Evolutionary conservation across 1,284 basidiomycete species (phyloP).

Genomic region (Rhodotorula mucilaginosa): DNA sequence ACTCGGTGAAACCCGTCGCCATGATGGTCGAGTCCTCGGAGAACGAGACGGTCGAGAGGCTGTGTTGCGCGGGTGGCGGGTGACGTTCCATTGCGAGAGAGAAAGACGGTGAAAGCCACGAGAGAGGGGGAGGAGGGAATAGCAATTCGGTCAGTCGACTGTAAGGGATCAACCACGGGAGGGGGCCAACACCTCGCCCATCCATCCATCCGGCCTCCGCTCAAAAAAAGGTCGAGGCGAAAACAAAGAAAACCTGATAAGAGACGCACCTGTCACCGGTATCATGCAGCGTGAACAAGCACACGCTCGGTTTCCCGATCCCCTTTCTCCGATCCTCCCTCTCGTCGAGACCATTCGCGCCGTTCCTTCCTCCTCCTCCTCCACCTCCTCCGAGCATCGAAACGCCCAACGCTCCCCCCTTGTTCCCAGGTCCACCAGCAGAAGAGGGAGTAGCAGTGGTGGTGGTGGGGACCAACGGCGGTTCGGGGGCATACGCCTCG

Average conservation of each 20-base stretch:
- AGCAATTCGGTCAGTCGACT: too few relatives aligned
- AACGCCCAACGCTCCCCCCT: conserved; percentile 2
- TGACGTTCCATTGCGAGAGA: too few relatives aligned
- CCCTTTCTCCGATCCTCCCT: conserved; percentile 18
- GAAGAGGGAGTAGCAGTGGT: too few relatives aligned
- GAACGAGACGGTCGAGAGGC: conserved; percentile 81
- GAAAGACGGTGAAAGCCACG: too few relatives aligned
- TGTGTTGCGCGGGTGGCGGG: conserved; percentile 47
- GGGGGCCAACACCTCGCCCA: neutral
- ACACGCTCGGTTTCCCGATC: conserved; percentile 67
- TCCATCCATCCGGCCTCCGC: conserved; percentile 3
- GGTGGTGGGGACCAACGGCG: neutral
- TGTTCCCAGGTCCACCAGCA: neutral
- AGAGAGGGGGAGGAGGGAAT: too few relatives aligned
- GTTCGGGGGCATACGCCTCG: conserved; percentile 52
- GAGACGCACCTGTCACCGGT: conserved; percentile 73
- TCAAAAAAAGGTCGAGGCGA: neutral
- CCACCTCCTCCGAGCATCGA: neutral
- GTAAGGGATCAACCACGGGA: too few relatives aligned
- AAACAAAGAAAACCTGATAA: neutral
- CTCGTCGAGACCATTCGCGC: neutral
- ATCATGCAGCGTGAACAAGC: conserved; percentile 88
- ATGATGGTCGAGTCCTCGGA: conserved; percentile 90
- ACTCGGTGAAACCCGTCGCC: conserved; percentile 94
- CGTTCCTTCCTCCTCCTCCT: neutral